A percentile compares a stretch with the other conserved stretches of the same genome.
Evolutionary conservation across 2,329 filamentous ascomycete genomes (phyloP).

Genomic region (Penicillium italicum): DNA sequence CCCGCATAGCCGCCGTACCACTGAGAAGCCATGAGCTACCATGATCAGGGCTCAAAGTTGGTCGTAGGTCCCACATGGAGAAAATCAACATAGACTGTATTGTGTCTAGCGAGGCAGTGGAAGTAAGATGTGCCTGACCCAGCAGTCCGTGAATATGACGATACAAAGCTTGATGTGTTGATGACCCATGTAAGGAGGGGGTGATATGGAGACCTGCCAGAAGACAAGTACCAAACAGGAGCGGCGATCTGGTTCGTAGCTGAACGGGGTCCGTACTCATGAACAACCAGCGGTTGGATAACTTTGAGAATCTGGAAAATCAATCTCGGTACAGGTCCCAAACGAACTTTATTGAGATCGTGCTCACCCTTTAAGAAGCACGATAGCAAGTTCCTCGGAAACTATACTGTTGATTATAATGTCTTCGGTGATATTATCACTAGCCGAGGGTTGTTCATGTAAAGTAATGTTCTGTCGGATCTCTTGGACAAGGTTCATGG

Average conservation of each 20-base stretch:
- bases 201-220: not conserved
- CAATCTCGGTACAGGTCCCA: not conserved
- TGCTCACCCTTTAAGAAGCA: not conserved
- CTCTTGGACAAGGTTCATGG: slow-evolving; percentile 18
- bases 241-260: not conserved
- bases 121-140: not conserved
- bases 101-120: not conserved
- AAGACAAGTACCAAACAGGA: not conserved
- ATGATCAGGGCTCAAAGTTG: not conserved
- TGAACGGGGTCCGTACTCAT: not conserved
- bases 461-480: slow-evolving; percentile 14
- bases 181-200: not conserved
- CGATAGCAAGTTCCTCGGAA: not conserved
- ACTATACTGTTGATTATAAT: not conserved
- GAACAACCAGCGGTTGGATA: not conserved
- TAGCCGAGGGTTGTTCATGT: not conserved
- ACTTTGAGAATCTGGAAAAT: not conserved
- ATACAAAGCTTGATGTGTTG: not conserved
- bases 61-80: not conserved
- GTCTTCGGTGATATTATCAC: not conserved
- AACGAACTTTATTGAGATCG: not conserved
- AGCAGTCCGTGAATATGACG: not conserved
- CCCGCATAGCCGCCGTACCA: not conserved
- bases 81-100: not conserved
- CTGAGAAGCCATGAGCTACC: not conserved